phyloP scores from a whole-genome alignment of 306 rosid species.

The Betula pendula region DNA sequence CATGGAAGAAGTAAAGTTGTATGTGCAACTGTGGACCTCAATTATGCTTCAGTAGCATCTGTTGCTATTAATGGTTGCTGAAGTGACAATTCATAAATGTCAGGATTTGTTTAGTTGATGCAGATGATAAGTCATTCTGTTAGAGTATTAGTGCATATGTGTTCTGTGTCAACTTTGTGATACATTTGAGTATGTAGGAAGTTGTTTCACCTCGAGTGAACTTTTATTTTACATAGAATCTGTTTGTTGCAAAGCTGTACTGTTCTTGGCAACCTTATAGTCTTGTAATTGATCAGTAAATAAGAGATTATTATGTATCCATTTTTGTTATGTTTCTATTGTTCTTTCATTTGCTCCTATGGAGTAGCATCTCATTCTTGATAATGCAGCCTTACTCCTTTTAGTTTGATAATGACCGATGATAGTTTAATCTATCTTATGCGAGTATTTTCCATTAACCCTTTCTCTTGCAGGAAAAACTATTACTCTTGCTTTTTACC shows the following conservation, averaged over 20 bases:
- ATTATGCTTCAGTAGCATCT: constrained; percentile 15
- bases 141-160: neutral
- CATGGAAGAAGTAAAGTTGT: neutral
- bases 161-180: neutral
- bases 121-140: neutral
- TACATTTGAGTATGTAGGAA: neutral
- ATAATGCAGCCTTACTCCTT: neutral
- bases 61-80: neutral
- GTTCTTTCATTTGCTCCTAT: neutral
- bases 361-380: neutral
- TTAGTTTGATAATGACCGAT: neutral
- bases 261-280: neutral
- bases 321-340: neutral
- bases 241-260: constrained; percentile 1
- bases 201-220: constrained; percentile 1
- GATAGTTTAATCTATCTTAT: neutral
- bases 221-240: constrained; percentile 7
- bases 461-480: neutral
- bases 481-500: neutral
- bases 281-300: neutral
- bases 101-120: neutral
- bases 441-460: neutral
- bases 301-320: neutral
- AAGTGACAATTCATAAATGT: neutral
- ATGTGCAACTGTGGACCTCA: neutral